Evolutionary conservation across 495 filamentous ascomycete genomes (phyloP).

Genomic region (Aspergillus sclerotiicarbonarius): DNA sequence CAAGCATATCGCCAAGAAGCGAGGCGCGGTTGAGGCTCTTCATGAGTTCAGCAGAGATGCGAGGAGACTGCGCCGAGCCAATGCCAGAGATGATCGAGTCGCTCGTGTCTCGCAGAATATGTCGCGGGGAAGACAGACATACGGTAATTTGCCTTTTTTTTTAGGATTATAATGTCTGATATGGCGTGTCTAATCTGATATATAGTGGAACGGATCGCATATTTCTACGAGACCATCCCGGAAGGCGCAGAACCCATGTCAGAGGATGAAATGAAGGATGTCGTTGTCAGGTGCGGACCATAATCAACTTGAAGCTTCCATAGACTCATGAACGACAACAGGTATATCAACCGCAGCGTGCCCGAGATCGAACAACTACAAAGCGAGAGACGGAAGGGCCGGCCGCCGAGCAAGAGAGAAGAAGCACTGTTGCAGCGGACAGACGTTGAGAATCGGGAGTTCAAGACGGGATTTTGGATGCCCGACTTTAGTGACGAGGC

Average conservation of each 20-base stretch:
- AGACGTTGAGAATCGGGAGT: conserved; percentile 72
- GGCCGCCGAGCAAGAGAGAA: conserved; percentile 74
- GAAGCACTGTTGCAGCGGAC: conserved; percentile 72
- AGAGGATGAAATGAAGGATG: conserved; percentile 54
- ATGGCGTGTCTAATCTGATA: conserved; percentile 5
- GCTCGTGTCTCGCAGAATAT: conserved; percentile 59
- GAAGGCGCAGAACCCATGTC: conserved; percentile 54
- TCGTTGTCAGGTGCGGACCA: conserved; percentile 59
- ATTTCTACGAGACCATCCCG: conserved; percentile 64
- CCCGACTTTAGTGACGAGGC: conserved; percentile 58
- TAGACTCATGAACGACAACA: conserved; percentile 26
- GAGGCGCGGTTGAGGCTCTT: conserved; percentile 61
- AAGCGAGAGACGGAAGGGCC: conserved; percentile 73
- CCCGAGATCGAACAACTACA: conserved; percentile 72
- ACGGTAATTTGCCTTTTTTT: conserved; percentile 48
- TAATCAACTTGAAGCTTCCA: neutral
- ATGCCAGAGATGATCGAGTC: conserved; percentile 72
- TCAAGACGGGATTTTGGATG: conserved; percentile 76
- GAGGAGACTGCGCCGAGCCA: conserved; percentile 69
- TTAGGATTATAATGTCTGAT: neutral
- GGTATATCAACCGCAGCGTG: conserved; percentile 74
- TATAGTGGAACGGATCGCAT: conserved; percentile 67
- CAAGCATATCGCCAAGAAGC: conserved; percentile 80
- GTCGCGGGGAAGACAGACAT: conserved; percentile 64
- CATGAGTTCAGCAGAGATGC: conserved; percentile 84